phyloP scores from a whole-genome alignment of 805 yeast genomes.

The Lachancea waltii region DNA sequence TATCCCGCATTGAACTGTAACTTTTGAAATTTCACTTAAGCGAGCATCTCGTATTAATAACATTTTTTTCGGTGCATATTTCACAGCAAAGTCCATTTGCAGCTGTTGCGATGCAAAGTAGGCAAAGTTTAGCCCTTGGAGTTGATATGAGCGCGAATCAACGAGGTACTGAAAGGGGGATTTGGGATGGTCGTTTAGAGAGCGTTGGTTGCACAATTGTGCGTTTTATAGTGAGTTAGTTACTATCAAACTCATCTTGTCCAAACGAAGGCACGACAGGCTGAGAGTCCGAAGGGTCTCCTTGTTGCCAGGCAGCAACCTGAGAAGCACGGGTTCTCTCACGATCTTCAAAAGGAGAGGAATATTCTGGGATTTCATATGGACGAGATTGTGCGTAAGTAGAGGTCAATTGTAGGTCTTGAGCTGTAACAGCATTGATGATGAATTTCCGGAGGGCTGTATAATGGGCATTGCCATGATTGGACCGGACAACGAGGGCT shows the following conservation, averaged over 20 bases:
- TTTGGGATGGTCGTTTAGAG: background rate
- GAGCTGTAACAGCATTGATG: slow-evolving; percentile 38
- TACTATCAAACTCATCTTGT: slow-evolving; percentile 24
- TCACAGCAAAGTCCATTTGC: background rate
- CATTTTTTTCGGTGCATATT: background rate
- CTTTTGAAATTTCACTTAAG: background rate
- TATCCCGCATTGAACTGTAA: background rate
- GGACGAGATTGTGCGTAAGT: slow-evolving; percentile 15
- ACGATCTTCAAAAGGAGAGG: slow-evolving; percentile 9
- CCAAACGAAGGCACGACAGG: slow-evolving; percentile 25
- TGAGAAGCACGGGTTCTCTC: slow-evolving; percentile 9
- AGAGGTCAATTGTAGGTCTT: slow-evolving; percentile 27
- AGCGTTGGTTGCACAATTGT: background rate
- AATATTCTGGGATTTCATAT: slow-evolving; percentile 22
- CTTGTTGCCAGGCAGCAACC: slow-evolving; percentile 10
- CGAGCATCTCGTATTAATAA: background rate
- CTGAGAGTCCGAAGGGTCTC: background rate
- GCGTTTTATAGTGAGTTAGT: slow-evolving; percentile 1
- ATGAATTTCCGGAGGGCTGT: slow-evolving; percentile 36
- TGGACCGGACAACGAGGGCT: slow-evolving; percentile 28
- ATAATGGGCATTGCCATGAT: slow-evolving; percentile 34
- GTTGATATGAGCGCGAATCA: no score
- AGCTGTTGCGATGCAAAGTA: background rate
- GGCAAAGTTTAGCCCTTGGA: no score
- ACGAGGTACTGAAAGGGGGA: background rate